Conservation (phyloP, 176 grass and related monocot genomes). For the Oryza rufipogon region DNA sequence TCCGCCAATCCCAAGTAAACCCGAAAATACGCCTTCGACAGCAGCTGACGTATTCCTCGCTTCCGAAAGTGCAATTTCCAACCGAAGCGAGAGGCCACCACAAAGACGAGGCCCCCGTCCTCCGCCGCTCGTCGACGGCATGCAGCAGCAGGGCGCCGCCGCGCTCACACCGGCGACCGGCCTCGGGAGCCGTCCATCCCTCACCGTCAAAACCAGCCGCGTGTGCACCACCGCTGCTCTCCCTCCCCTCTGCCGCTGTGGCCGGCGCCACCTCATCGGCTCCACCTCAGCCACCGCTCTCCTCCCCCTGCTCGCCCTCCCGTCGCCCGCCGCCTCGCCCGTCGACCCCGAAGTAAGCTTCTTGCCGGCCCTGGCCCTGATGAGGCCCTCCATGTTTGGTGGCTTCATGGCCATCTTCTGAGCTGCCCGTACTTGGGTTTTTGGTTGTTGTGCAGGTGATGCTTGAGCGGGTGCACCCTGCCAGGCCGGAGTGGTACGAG, state of each 20-base stretch:
- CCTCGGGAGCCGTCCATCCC: background rate
- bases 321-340: conserved; percentile 36
- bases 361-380: background rate
- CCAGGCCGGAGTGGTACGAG: conserved; percentile 75
- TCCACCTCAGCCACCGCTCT: conserved; percentile 40
- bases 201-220: background rate
- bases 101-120: background rate
- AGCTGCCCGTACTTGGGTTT: background rate
- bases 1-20: no score
- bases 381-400: background rate
- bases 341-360: conserved; percentile 54
- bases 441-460: conserved; percentile 44
- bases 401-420: background rate
- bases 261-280: conserved; percentile 52
- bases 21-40: rapidly evolving
- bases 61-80: background rate
- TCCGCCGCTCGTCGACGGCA: background rate
- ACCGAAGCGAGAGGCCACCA: background rate
- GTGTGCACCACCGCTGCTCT: background rate
- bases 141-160: conserved; percentile 20
- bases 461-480: conserved; percentile 65
- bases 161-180: conserved; percentile 3
- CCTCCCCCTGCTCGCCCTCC: conserved; percentile 37
- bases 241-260: conserved; percentile 44
- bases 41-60: background rate